phyloP scores from a whole-genome alignment of 2,329 filamentous ascomycete species.

The Coniochaeta sp. region DNA sequence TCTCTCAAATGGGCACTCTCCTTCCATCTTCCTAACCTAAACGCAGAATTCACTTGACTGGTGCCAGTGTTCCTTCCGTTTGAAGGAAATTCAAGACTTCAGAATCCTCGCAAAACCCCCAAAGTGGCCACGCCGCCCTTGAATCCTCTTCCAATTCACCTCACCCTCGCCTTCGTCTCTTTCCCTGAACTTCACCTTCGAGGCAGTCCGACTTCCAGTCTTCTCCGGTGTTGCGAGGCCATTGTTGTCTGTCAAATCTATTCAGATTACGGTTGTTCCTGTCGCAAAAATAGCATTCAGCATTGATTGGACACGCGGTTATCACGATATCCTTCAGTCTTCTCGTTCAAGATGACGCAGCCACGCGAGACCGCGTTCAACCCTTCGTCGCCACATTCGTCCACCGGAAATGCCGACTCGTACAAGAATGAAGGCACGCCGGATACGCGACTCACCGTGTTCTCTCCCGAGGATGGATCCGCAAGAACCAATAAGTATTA shows the following conservation, averaged over 20 bases:
- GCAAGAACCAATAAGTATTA: conserved; percentile 32
- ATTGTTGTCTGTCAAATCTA: background rate
- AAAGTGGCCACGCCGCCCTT: background rate
- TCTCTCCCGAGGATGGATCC: conserved; percentile 53
- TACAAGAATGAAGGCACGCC: conserved; percentile 50
- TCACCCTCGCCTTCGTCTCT: background rate
- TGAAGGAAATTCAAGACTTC: background rate
- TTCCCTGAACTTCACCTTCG: background rate
- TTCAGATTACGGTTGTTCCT: background rate
- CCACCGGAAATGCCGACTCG: conserved; percentile 45
- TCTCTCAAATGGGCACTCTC: background rate
- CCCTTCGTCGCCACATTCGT: conserved; percentile 43
- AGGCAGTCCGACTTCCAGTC: background rate
- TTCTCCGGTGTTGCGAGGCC: background rate
- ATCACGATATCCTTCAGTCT: background rate
- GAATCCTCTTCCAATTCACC: background rate
- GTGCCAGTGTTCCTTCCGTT: background rate
- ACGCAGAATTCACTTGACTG: conserved; percentile 5
- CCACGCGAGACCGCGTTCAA: conserved; percentile 32
- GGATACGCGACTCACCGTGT: conserved; percentile 55
- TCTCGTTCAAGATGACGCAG: conserved; percentile 27
- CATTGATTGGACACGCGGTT: background rate
- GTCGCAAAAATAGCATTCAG: background rate
- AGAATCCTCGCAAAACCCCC: background rate
- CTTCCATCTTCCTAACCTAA: background rate